Conservation (phyloP, 306 rosid species). For the Ammopiptanthus mongolicus region DNA sequence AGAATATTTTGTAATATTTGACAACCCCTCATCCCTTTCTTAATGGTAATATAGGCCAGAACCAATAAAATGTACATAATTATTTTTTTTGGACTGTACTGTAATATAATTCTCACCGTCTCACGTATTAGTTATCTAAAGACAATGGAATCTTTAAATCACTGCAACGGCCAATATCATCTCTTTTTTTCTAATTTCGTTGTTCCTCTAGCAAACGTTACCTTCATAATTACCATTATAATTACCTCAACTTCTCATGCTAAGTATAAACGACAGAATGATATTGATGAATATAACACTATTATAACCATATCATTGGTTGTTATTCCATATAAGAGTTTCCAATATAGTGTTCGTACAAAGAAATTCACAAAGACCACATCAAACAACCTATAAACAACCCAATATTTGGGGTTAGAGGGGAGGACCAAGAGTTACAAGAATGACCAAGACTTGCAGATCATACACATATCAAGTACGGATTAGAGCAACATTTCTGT, state of each 20-base stretch:
- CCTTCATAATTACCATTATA: not conserved
- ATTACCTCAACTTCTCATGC: not conserved
- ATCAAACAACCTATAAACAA: slow-evolving; percentile 8
- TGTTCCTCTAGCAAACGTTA: not conserved
- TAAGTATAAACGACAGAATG: not conserved
- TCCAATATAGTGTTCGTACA: not conserved
- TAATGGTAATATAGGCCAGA: too few species aligned
- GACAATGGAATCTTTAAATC: too few species aligned
- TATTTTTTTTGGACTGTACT: too few species aligned
- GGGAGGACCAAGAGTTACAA: not conserved
- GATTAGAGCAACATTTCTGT: not conserved
- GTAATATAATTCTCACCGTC: too few species aligned
- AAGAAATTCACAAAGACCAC: not conserved
- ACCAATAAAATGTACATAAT: too few species aligned
- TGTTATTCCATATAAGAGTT: slow-evolving; percentile 6
- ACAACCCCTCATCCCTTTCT: too few species aligned
- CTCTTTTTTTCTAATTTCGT: too few species aligned
- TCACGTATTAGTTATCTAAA: too few species aligned
- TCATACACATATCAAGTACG: not conserved
- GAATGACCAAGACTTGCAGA: not conserved
- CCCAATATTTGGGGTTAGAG: not conserved
- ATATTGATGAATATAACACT: not conserved
- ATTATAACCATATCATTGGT: not conserved
- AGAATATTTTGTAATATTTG: too few species aligned
- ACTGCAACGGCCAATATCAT: too few species aligned